Base-by-base conservation (phyloP, 352 stramenopile genomes). In the Hyaloperonospora arabidopsidis region DNA sequence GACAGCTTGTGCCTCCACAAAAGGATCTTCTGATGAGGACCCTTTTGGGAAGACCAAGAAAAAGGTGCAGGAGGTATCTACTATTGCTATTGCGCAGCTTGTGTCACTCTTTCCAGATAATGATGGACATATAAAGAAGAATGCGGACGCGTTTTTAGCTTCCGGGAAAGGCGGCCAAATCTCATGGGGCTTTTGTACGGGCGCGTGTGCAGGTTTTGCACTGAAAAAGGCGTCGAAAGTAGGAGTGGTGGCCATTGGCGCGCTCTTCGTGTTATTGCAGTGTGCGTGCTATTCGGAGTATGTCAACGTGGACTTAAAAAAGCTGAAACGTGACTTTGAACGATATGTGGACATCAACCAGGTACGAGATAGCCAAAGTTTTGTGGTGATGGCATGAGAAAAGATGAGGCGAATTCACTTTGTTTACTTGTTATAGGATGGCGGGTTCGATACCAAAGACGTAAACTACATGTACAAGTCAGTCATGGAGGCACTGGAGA, bases 221-320 rank as follows among this genome's bases (percentile, higher is more conserved):
- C 58, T 95, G 2, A 96, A 96, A 56, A 96, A 97, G 57, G 63
- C 97, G 36, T 95, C 88, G 19, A 97, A 97, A 59, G 59, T 89
- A 23, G 75, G 89, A 6, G 92, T 87, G 0, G 50, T 97, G 43
- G 64, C 90, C 12, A 56, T 97, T 29, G 90, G 90, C 25, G 59
- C 78, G 17, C 66, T 89, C 28, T 97, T 97, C 52, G 75, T 97
- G 17, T 57, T 84, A 15, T 68, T 96, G 63, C 90, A 98, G 70
- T 81, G 72, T 43, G 80, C 86, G 23, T 95, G 74, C 35, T 96
- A 93, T 63, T 79, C 71, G 25, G 92, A 89, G 23, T 97, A 97
- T 58, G 79, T 98, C 45, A 61, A 89, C 51, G 79, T 98, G 17
- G 77, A 98, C 69, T 96, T 95, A 77, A 79, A 86, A 48, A 95